A percentile compares a stretch with the other conserved stretches of the same genome.
Conservation (phyloP, 305 asterid genomes). For the Solanum hybrid region DNA sequence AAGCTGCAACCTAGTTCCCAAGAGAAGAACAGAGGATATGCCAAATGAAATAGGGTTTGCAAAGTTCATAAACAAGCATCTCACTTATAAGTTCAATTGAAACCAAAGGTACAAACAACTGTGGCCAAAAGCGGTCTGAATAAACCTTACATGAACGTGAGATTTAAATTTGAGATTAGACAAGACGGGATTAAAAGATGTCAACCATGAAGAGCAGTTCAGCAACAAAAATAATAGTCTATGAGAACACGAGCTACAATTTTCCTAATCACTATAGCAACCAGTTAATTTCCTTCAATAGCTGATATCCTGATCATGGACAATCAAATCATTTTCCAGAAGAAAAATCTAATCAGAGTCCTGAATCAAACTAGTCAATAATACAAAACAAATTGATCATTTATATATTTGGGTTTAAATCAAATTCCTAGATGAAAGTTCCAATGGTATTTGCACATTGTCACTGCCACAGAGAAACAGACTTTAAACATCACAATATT, state of each 20-base stretch:
- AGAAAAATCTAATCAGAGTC: background rate
- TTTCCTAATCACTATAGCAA: background rate
- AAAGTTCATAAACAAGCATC: background rate
- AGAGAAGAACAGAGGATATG: background rate
- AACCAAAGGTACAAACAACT: background rate
- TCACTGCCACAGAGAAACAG: background rate
- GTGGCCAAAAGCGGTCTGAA: background rate
- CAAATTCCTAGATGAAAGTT: background rate
- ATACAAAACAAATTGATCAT: background rate
- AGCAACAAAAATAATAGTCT: background rate
- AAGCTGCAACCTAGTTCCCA: background rate
- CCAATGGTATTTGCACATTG: background rate
- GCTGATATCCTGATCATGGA: background rate
- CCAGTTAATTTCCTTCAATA: background rate
- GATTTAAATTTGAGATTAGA: background rate
- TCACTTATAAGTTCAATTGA: background rate
- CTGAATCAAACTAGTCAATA: background rate
- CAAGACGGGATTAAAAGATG: background rate
- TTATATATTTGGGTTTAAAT: background rate
- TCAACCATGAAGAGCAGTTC: background rate
- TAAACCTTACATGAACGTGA: background rate
- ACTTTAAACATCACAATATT: background rate
- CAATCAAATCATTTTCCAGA: background rate
- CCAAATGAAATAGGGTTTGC: background rate
- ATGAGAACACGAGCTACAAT: background rate